These are phyloP conservation scores for Pyricularia sp. DNA, from an alignment of 2,329 filamentous ascomycete species.

Conservation along the genomic window DNA sequence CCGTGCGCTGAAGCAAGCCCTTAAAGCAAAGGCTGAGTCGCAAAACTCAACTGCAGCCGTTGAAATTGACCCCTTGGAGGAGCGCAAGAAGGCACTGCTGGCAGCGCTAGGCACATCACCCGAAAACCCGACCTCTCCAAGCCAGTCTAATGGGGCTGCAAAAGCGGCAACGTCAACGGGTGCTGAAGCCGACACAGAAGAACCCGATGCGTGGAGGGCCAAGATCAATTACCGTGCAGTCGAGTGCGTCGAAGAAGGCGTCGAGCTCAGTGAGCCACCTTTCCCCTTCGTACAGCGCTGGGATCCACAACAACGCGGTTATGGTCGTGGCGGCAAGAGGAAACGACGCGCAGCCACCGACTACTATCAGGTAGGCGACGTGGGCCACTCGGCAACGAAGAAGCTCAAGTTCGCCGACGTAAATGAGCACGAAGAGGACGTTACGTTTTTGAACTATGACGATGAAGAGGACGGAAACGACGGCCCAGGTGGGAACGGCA, in stretches of 20 bases:
- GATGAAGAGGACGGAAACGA: slow-evolving; percentile 18
- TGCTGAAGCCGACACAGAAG: slow-evolving; percentile 24
- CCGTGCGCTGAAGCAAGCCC: slow-evolving; percentile 22
- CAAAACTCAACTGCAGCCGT: background rate
- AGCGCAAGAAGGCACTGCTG: slow-evolving; percentile 28
- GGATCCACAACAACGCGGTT: slow-evolving; percentile 56
- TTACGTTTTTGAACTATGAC: slow-evolving; percentile 28
- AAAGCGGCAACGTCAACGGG: slow-evolving; percentile 3
- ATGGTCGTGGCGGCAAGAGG: slow-evolving; percentile 25
- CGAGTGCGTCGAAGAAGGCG: slow-evolving; percentile 63
- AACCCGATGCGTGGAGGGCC: slow-evolving; percentile 55
- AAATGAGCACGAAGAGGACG: slow-evolving; percentile 20
- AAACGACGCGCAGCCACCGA: slow-evolving; percentile 33
- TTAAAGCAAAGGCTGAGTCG: slow-evolving; percentile 7
- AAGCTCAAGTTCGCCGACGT: slow-evolving; percentile 24
- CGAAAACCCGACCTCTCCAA: background rate
- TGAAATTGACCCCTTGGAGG: slow-evolving; percentile 16
- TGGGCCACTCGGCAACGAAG: slow-evolving; percentile 20
- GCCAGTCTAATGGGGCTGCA: background rate
- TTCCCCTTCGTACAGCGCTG: slow-evolving; percentile 86
- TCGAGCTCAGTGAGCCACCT: slow-evolving; percentile 61
- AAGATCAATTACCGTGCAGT: slow-evolving; percentile 67
- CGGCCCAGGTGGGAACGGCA: slow-evolving; percentile 8
- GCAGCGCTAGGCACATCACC: slow-evolving; percentile 12
- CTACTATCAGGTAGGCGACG: slow-evolving; percentile 23